Percentiles rank a stretch among this genome's conserved stretches.
phyloP scores from a whole-genome alignment of 2,329 filamentous ascomycete species.

The Diaporthe citri region DNA sequence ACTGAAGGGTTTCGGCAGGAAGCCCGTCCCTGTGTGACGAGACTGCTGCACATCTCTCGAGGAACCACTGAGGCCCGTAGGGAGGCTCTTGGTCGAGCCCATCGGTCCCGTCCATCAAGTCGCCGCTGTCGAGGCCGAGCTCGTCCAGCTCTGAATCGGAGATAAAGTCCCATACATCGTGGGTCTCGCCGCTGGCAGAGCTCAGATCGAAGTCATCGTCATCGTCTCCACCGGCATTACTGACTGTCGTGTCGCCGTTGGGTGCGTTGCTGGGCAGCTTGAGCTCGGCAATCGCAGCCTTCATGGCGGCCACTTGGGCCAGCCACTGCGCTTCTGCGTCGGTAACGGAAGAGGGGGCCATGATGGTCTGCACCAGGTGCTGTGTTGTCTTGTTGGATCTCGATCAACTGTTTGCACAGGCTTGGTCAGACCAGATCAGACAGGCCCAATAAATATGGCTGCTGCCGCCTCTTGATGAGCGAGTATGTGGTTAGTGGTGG shows the following conservation, averaged over 20 bases:
- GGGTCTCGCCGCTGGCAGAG: conserved; percentile 70
- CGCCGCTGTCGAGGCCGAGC: conserved; percentile 59
- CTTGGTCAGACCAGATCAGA: neutral
- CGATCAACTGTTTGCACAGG: neutral
- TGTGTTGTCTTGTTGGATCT: neutral
- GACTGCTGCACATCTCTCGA: conserved; percentile 75
- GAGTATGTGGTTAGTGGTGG: neutral
- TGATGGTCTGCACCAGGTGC: neutral
- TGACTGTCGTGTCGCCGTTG: conserved; percentile 58
- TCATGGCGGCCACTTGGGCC: conserved; percentile 87
- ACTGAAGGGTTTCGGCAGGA: conserved; percentile 76
- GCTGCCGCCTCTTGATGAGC: neutral
- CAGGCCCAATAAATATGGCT: conserved; percentile 6
- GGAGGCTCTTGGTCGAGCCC: conserved; percentile 45
- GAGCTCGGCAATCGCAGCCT: conserved; percentile 82
- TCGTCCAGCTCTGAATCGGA: conserved; percentile 79
- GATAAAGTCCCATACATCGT: conserved; percentile 95
- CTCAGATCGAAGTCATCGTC: conserved; percentile 65
- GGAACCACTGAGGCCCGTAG: conserved; percentile 79
- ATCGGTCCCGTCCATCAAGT: conserved; percentile 51
- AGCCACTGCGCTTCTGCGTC: conserved; percentile 79
- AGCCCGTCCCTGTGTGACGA: conserved; percentile 75
- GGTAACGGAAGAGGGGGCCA: conserved; percentile 39
- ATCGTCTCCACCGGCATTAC: conserved; percentile 75
- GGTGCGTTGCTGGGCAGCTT: conserved; percentile 58